Evolutionary conservation across 2,329 filamentous ascomycete species (phyloP).

Genomic region (Aspergillus sp.): DNA sequence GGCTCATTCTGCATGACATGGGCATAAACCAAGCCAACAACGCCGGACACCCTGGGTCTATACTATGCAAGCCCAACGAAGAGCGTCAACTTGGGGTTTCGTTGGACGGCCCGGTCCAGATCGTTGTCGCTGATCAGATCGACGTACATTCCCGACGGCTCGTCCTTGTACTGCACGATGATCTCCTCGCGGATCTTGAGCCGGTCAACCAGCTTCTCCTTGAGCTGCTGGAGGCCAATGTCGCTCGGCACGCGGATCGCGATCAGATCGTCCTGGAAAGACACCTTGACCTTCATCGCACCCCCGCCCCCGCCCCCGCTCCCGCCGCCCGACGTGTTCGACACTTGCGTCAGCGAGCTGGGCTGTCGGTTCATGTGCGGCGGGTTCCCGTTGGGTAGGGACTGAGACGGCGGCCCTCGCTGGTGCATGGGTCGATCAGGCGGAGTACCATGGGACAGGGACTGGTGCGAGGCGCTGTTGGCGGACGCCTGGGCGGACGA

Average conservation of each 20-base stretch:
- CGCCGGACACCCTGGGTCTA: constrained; percentile 15
- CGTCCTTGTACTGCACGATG: constrained; percentile 76
- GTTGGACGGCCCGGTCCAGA: constrained; percentile 65
- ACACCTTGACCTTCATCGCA: constrained; percentile 87
- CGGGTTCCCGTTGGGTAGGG: constrained; percentile 27
- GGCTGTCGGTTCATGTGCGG: constrained; percentile 40
- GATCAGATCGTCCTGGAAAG: constrained; percentile 84
- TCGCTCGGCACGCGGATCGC: constrained; percentile 80
- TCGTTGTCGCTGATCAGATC: constrained; percentile 71
- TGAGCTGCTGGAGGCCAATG: constrained; percentile 66
- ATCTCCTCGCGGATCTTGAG: constrained; percentile 71
- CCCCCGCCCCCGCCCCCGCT: too few species aligned
- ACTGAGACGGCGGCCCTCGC: constrained; percentile 25
- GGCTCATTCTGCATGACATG: too few species aligned
- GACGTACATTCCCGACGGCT: constrained; percentile 64
- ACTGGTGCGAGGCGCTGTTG: constrained; percentile 54
- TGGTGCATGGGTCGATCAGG: constrained; percentile 31
- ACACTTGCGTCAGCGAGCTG: constrained; percentile 44
- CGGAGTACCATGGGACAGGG: constrained; percentile 52
- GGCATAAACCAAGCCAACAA: constrained; percentile 9
- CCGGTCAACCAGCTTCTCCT: constrained; percentile 75
- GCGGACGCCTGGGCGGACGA: constrained; percentile 56
- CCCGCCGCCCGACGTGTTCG: constrained; percentile 26
- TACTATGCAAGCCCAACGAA: constrained; percentile 44
- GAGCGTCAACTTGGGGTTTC: constrained; percentile 80